Conservation (phyloP, 768 basidiomycete genomes). For the Cantharellus anzutake region DNA sequence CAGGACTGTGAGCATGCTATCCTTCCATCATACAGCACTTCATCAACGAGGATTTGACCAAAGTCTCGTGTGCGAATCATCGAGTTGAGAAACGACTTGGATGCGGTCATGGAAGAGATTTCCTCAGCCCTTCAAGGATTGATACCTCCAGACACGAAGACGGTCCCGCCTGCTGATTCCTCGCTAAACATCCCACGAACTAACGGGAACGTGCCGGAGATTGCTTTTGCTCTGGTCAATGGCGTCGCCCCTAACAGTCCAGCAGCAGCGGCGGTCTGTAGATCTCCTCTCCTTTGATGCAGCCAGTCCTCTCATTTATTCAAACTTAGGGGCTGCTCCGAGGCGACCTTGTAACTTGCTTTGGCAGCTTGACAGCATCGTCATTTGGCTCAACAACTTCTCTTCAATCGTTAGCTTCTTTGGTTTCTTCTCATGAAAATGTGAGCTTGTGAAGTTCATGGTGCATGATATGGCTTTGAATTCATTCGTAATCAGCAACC, state of each 20-base stretch:
- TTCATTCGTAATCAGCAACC: neutral
- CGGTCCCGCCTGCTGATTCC: conserved; percentile 2
- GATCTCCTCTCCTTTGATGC: neutral
- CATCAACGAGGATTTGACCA: neutral
- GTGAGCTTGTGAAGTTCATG: conserved; percentile 24
- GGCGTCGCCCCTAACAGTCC: conserved; percentile 66
- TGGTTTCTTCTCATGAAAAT: conserved; percentile 66
- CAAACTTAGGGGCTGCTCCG: conserved; percentile 39
- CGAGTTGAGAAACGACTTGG: conserved; percentile 63
- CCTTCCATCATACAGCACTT: neutral
- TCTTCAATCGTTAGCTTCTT: conserved; percentile 46
- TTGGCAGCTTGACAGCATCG: conserved; percentile 38
- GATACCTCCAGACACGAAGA: conserved; percentile 28
- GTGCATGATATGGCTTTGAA: neutral
- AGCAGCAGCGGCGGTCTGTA: conserved; percentile 56
- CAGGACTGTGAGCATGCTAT: conserved; percentile 23
- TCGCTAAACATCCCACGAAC: neutral
- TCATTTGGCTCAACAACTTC: conserved; percentile 29
- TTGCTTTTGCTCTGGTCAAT: conserved; percentile 66
- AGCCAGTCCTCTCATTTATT: neutral
- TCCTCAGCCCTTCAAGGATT: conserved; percentile 48
- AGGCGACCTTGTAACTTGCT: conserved; percentile 55
- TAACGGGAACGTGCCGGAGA: conserved; percentile 10
- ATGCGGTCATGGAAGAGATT: conserved; percentile 42
- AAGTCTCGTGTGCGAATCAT: conserved; percentile 44